These are phyloP conservation scores for Borovskyia barvae DNA, from an alignment of 208 protist genomes.

Conservation along the genomic window DNA sequence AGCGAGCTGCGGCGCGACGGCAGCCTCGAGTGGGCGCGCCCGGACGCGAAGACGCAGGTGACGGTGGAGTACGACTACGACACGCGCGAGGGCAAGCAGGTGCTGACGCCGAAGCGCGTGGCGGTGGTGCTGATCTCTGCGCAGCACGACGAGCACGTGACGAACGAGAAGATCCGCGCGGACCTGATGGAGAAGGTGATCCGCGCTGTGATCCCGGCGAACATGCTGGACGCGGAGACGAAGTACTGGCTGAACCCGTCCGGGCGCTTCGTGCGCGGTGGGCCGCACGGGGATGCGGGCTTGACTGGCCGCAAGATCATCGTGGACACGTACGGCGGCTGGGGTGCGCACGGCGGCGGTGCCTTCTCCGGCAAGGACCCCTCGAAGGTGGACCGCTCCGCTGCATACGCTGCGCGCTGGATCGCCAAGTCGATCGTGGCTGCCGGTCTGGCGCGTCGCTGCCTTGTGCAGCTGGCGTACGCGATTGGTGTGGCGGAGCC, in stretches of 20 bases:
- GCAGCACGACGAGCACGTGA: constrained; percentile 96
- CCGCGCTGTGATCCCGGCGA: constrained; percentile 92
- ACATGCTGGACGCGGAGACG: constrained; percentile 94
- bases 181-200: constrained; percentile 96
- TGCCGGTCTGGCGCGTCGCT: constrained; percentile 91
- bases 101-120: constrained; percentile 93
- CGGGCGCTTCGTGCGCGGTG: constrained; percentile 99
- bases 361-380: constrained; percentile 99
- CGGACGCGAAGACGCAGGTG: constrained; percentile 99
- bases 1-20: constrained; percentile 96
- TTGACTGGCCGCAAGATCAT: constrained; percentile 99
- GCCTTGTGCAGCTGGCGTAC: constrained; percentile 98
- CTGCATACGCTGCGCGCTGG: constrained; percentile 98
- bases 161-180: constrained; percentile 92
- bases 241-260: constrained; percentile 99
- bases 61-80: constrained; percentile 98
- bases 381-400: constrained; percentile 99
- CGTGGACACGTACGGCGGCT: constrained; percentile 99
- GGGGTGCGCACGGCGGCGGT: constrained; percentile 99
- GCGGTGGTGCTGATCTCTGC: constrained; percentile 99
- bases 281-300: constrained; percentile 99
- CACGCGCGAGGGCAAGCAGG: constrained; percentile 69
- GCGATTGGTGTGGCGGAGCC: constrained; percentile 98
- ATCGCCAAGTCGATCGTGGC: constrained; percentile 99
- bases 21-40: constrained; percentile 94